Evolutionary conservation across 2,329 filamentous ascomycete species (phyloP).

Genomic region (Cladosporium sp.): DNA sequence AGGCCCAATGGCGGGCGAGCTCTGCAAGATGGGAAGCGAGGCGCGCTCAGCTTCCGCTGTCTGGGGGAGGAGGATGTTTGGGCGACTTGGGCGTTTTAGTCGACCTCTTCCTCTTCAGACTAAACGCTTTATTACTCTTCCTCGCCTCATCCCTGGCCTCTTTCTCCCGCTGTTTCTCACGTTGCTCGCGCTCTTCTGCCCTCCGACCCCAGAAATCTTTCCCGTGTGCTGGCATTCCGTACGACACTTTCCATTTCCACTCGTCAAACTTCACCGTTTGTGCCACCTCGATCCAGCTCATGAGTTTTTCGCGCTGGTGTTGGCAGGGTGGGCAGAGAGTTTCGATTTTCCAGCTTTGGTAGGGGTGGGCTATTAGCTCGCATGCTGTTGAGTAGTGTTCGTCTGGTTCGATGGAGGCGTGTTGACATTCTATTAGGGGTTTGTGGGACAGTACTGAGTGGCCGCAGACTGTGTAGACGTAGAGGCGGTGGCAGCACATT

Average conservation of each 20-base stretch:
- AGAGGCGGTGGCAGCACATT: constrained; percentile 43
- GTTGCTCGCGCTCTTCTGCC: constrained; percentile 21
- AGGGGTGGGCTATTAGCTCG: constrained; percentile 31
- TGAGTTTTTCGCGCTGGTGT: constrained; percentile 22
- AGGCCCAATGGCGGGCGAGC: background rate
- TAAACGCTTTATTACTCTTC: constrained; percentile 24
- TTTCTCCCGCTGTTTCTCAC: constrained; percentile 18
- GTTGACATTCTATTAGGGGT: constrained; percentile 33
- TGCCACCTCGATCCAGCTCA: constrained; percentile 24
- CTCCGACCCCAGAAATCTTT: constrained; percentile 27
- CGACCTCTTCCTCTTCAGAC: constrained; percentile 20
- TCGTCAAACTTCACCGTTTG: constrained; percentile 34
- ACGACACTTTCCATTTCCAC: constrained; percentile 39
- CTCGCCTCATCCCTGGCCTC: constrained; percentile 14
- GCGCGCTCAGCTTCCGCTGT: no score
- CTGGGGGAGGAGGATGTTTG: no score
- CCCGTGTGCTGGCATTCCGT: constrained; percentile 28
- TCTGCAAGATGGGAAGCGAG: no score
- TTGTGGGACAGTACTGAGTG: constrained; percentile 33
- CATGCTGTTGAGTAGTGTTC: constrained; percentile 23
- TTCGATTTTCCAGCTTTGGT: constrained; percentile 32
- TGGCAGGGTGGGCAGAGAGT: constrained; percentile 32
- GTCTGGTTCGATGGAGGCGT: constrained; percentile 22
- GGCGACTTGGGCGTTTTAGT: constrained; percentile 11
- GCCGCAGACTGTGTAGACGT: constrained; percentile 40